phyloP scores from a whole-genome alignment of 345 rosid species.

The Murraya paniculata region DNA sequence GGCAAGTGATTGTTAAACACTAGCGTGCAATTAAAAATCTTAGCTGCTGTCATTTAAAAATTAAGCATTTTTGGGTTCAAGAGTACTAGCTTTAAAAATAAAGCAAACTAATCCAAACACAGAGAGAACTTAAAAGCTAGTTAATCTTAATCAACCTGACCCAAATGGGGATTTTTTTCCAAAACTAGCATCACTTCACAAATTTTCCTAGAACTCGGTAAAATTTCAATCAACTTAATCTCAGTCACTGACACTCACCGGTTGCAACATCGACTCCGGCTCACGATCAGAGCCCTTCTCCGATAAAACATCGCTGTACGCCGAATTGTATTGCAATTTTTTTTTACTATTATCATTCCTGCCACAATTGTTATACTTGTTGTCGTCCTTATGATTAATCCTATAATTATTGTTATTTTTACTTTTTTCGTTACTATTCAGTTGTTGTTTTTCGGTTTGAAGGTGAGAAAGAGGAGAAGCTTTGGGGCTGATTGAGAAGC shows the following conservation, averaged over 20 bases:
- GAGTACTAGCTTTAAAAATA: neutral
- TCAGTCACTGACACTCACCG: slow-evolving; percentile 25
- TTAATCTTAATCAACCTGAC: neutral
- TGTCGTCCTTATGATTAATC: neutral
- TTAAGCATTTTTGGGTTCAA: neutral
- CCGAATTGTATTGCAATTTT: slow-evolving; percentile 16
- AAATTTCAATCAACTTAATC: neutral
- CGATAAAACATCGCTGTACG: slow-evolving; percentile 25
- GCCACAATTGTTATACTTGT: neutral
- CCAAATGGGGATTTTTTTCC: neutral
- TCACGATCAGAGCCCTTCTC: slow-evolving; percentile 46
- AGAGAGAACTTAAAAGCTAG: neutral
- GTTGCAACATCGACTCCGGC: slow-evolving; percentile 20
- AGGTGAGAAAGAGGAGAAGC: slow-evolving; percentile 19
- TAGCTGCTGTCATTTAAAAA: too few species aligned
- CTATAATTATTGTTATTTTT: neutral
- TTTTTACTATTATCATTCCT: slow-evolving; percentile 4
- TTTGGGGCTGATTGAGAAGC: slow-evolving; percentile 25
- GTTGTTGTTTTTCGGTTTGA: slow-evolving; percentile 15
- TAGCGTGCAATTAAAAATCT: too few species aligned
- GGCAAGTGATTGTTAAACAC: neutral
- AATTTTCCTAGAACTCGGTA: neutral
- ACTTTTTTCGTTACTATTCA: neutral
- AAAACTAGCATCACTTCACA: neutral
- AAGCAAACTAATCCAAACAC: neutral